Base-by-base conservation (phyloP, 192 early-diverging fungal genomes). In the Backusella psychrophila region DNA sequence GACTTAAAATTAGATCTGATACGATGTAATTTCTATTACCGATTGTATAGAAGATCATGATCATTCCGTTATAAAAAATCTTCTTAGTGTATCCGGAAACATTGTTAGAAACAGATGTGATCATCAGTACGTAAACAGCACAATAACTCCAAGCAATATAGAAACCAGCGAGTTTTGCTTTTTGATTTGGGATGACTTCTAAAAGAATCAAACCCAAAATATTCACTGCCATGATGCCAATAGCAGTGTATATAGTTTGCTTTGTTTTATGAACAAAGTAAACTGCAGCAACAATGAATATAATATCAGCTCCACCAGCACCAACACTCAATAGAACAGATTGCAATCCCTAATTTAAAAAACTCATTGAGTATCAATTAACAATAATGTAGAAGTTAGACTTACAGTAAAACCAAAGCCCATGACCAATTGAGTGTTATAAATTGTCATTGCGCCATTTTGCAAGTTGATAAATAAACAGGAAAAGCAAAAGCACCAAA, bases 391-490 rank as follows among this genome's bases (percentile, higher is more conserved):
- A 8, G 7, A 39, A 39, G 38, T 11, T 9, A 69, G 7, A 74
- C 75, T 71, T 77, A 76, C 80, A 11, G 76, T 59, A 39, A 77
- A 81, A 2, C 75, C 75, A 71, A 81, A 73, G 1, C 70, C 73
- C 34, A 53, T 49, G 0, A 59, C 73, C 14, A 81, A 44, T 31
- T 77, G 75, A 38, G 66, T 69, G 15, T 66, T 74, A 31, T 77
- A 81, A 6, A 73, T 77, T n/a, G 75, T 81, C 67, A 81, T 77
- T 14, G 67, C 80, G 53, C 80, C 80, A 59, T 81, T 81, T 34
- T 73, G 72, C 9, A 81, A 26, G 44, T 81, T 81, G 36, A 77
- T 59, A 1, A 76, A 26, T 46, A 77, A 19, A 35, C 59, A 53
- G 17, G 52, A 39, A 1, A 74, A 33, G 17, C 63, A 76, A 38